phyloP scores from a whole-genome alignment of 306 rosid species.

The Corylus americana region DNA sequence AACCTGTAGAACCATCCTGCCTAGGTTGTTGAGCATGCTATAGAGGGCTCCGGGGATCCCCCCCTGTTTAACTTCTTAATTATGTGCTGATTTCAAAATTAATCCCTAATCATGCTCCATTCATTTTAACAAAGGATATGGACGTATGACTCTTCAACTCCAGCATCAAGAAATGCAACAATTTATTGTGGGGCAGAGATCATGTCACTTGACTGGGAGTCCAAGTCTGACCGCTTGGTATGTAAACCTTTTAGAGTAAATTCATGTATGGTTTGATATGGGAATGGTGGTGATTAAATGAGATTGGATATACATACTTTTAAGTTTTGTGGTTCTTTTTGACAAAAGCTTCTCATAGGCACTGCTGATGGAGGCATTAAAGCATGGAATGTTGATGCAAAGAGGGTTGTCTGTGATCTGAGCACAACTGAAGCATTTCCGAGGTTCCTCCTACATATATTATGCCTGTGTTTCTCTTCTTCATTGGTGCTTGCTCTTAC shows the following conservation, averaged over 20 bases:
- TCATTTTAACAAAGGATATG: slow-evolving; percentile 65
- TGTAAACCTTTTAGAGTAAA: slow-evolving; percentile 32
- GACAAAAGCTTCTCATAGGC: slow-evolving; percentile 90
- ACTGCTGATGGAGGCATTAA: slow-evolving; percentile 90
- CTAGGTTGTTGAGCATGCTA: slow-evolving; percentile 4
- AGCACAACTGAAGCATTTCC: slow-evolving; percentile 79
- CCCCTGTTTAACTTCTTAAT: slow-evolving; percentile 21
- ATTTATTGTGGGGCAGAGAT: slow-evolving; percentile 93
- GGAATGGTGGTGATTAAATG: slow-evolving; percentile 17
- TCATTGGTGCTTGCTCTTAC: slow-evolving; percentile 19
- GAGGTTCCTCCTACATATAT: slow-evolving; percentile 48
- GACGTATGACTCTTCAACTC: slow-evolving; percentile 88
- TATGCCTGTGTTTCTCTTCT: slow-evolving; percentile 16
- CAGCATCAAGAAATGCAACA: slow-evolving; percentile 94
- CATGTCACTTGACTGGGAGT: slow-evolving; percentile 94
- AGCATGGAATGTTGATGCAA: slow-evolving; percentile 98
- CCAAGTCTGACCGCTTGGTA: slow-evolving; percentile 97
- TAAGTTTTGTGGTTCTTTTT: slow-evolving; percentile 39
- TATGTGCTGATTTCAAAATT: slow-evolving; percentile 19
- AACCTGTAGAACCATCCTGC: not conserved
- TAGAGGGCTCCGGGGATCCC: not conserved
- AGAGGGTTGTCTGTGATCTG: slow-evolving; percentile 96
- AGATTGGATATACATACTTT: slow-evolving; percentile 26
- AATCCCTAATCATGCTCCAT: slow-evolving; percentile 16
- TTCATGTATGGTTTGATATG: slow-evolving; percentile 16